Conservation (phyloP, 306 rosid genomes). For the Glycyrrhiza uralensis region DNA sequence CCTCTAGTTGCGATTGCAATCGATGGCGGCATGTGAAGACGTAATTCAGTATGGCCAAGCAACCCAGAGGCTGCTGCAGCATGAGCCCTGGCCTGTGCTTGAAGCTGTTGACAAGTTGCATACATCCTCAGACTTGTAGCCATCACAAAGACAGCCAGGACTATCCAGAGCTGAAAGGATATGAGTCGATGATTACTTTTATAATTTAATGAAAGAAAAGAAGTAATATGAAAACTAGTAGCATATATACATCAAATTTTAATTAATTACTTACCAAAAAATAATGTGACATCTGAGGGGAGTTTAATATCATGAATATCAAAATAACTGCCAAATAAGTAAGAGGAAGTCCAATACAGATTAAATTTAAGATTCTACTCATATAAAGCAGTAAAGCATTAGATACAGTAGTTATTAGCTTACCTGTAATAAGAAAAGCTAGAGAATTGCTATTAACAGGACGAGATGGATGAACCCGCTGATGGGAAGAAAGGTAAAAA, state of each 20-base stretch:
- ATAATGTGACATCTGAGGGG: constrained; percentile 79
- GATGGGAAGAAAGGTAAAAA: neutral
- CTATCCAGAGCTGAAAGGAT: constrained; percentile 66
- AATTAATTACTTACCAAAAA: constrained; percentile 52
- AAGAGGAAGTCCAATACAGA: neutral
- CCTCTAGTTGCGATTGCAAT: constrained; percentile 81
- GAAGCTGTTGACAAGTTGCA: constrained; percentile 87
- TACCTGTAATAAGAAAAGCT: constrained; percentile 83
- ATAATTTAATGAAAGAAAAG: constrained; percentile 5
- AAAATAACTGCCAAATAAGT: constrained; percentile 50
- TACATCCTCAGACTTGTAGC: constrained; percentile 50
- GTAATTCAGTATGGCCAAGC: constrained; percentile 80
- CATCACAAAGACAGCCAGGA: constrained; percentile 68
- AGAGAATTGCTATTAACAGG: constrained; percentile 51
- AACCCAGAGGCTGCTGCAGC: constrained; percentile 83
- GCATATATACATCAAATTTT: neutral
- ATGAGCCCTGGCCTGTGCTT: constrained; percentile 90
- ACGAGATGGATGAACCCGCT: constrained; percentile 39
- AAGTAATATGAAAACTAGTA: neutral
- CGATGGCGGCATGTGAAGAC: constrained; percentile 76
- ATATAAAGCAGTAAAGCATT: constrained; percentile 13
- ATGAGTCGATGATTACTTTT: neutral
- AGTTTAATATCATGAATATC: constrained; percentile 48
- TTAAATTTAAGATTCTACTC: neutral
- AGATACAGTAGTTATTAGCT: neutral